Base-by-base conservation (phyloP, 2,329 filamentous ascomycete genomes). In the Alternaria metachromatica region DNA sequence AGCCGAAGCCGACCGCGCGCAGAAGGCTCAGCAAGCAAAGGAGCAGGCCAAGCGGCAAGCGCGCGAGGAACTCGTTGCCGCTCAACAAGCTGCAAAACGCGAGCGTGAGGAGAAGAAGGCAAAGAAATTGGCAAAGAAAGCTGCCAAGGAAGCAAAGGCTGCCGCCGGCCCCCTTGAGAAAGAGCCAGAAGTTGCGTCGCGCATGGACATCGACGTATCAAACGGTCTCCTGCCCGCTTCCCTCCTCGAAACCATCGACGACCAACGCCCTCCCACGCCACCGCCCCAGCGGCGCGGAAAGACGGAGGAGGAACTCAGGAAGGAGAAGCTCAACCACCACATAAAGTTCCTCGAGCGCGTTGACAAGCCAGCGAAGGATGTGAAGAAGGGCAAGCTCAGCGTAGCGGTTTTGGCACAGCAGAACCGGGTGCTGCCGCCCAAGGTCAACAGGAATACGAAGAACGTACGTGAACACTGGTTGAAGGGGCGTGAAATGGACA, bases 161-260 rank as follows among this genome's bases (percentile, higher is more conserved):
- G 25, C 54, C 21, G 55, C 60, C 33, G 48, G 57, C 41, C n/a
- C 50, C 21, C 26, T 55, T 30, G 68, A 63, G 11, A 58, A 64
- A 26, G 61, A 68, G 30, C 30, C 53, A 21, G 46, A 46, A 23
- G 12, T 25, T 7, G 25, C 59, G 43, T 51, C 63, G 8, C 60
- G 60, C 51, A 18, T 58, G 33, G n/a, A 68, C 7, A 53, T 73
- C 61, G 76, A 66, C 72, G 72, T 76, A 69, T 80, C 87, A 12
- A 85, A 85, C 6, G 81, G 80, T 43, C 79, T 87, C 21, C 82
- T 87, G 33, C 85, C 85, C 6, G 82, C 83, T 55, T 83, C 85
- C 23, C 82, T 87, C 45, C 74, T 87, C 53, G 83, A 83, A 55
- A 80, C 82, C 13, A 81, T 82, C 25, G 83, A 83, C 21, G 77